Evolutionary conservation across 2,329 filamentous ascomycete species (phyloP).

Genomic region (Fusarium decemcellulare): DNA sequence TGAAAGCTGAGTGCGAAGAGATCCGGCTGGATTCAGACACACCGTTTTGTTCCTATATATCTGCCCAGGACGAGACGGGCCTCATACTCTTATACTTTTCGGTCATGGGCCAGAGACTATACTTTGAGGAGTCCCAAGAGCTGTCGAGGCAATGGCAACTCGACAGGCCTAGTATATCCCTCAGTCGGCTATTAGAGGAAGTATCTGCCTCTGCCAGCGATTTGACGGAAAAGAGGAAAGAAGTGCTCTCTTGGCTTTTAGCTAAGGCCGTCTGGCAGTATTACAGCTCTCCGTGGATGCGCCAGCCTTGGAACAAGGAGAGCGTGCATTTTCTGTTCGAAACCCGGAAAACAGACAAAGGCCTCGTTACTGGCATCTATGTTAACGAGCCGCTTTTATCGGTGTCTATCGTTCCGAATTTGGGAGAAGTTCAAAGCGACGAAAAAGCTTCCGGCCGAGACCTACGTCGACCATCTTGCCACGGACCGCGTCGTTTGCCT

Average conservation of each 20-base stretch:
- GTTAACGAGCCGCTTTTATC: background rate
- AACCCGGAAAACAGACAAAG: background rate
- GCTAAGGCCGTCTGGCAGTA: conserved; percentile 1
- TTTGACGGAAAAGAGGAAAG: background rate
- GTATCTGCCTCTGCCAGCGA: background rate
- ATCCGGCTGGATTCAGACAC: background rate
- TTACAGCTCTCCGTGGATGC: background rate
- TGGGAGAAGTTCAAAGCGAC: too few species aligned
- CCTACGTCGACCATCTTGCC: too few species aligned
- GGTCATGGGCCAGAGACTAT: background rate
- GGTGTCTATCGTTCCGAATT: background rate
- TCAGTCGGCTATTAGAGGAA: background rate
- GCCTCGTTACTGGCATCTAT: background rate
- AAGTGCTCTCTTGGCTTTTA: background rate
- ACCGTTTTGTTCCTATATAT: background rate
- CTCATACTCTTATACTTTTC: background rate
- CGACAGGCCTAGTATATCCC: background rate
- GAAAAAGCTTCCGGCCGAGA: too few species aligned
- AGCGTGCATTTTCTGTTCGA: background rate
- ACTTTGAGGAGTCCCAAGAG: background rate
- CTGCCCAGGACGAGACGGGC: background rate
- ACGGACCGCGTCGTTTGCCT: background rate
- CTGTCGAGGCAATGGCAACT: background rate
- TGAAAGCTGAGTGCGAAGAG: background rate
- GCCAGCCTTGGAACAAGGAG: background rate